Conservation (phyloP, 139 green algal species). For the Coelastrella sp. region DNA sequence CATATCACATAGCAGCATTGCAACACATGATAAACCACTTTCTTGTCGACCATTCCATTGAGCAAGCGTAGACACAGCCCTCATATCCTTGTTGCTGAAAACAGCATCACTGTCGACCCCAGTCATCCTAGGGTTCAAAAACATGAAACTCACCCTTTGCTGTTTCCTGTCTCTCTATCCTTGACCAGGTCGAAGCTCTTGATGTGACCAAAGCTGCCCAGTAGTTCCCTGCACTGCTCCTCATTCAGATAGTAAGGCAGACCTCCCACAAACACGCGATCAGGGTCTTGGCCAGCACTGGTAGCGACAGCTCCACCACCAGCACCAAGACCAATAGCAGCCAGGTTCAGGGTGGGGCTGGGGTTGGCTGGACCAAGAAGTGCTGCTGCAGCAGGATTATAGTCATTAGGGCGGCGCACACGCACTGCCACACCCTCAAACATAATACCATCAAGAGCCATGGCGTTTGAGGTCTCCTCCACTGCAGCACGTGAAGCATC, state of each 20-base stretch:
- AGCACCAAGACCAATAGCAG: slow-evolving; percentile 87
- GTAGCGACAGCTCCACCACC: slow-evolving; percentile 8
- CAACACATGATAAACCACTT: no score
- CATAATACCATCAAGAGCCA: slow-evolving; percentile 96
- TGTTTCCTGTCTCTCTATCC: slow-evolving; percentile 91
- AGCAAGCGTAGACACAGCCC: no score
- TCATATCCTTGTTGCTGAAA: no score
- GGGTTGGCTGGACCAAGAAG: slow-evolving; percentile 65
- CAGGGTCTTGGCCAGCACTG: slow-evolving; percentile 33
- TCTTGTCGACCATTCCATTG: no score
- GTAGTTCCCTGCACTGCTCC: slow-evolving; percentile 94
- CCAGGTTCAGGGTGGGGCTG: slow-evolving; percentile 93
- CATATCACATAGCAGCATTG: no score
- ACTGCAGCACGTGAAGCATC: slow-evolving; percentile 56
- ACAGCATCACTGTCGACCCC: no score
- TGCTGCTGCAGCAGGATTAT: slow-evolving; percentile 84
- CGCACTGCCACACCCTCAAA: slow-evolving; percentile 95
- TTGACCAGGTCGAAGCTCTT: slow-evolving; percentile 94
- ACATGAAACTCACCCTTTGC: slow-evolving; percentile 84
- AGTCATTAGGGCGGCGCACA: slow-evolving; percentile 96
- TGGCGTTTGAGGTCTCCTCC: slow-evolving; percentile 92
- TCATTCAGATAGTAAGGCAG: slow-evolving; percentile 98
- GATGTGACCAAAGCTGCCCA: slow-evolving; percentile 91
- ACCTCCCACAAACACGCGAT: slow-evolving; percentile 96
- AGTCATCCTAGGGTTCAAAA: no score